phyloP scores from a whole-genome alignment of 2,329 filamentous ascomycete species.

The Colletotrichum abscissum region DNA sequence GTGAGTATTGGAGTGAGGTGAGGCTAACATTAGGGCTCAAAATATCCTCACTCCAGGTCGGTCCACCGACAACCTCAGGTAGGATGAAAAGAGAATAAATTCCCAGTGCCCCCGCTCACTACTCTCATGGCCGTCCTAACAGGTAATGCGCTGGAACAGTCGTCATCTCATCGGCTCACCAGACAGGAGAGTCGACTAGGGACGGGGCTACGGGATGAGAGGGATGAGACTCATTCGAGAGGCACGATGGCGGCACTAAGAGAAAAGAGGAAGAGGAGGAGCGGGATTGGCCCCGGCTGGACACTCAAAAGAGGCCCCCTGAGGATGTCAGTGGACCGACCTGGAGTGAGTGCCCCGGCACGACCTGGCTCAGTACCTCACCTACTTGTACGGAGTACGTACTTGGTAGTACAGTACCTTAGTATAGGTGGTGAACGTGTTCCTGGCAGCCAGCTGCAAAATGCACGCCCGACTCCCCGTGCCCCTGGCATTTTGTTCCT shows the following conservation, averaged over 20 bases:
- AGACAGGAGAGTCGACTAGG: not conserved
- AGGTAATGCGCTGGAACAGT: not conserved
- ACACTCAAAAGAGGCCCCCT: conserved; percentile 27
- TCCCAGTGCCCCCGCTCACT: not conserved
- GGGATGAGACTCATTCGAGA: not conserved
- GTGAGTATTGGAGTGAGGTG: not conserved
- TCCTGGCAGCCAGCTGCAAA: not conserved
- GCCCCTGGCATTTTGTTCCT: conserved; percentile 22
- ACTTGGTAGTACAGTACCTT: too few relatives aligned
- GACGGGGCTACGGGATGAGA: not conserved
- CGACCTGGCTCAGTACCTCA: too few relatives aligned
- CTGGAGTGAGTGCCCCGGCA: too few relatives aligned
- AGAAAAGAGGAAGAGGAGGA: conserved; percentile 1
- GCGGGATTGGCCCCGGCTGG: conserved; percentile 15
- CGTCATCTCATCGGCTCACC: not conserved
- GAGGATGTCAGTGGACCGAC: not conserved
- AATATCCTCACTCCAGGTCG: not conserved
- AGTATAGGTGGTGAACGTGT: not conserved
- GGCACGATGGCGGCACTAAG: not conserved
- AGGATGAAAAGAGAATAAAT: not conserved
- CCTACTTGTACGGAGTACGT: too few relatives aligned
- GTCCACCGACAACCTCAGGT: not conserved
- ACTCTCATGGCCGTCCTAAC: not conserved
- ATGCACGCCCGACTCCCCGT: too few relatives aligned
- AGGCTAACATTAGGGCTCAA: not conserved